phyloP scores from a whole-genome alignment of 2,329 filamentous ascomycete genomes.

The Fusarium armeniacum region DNA sequence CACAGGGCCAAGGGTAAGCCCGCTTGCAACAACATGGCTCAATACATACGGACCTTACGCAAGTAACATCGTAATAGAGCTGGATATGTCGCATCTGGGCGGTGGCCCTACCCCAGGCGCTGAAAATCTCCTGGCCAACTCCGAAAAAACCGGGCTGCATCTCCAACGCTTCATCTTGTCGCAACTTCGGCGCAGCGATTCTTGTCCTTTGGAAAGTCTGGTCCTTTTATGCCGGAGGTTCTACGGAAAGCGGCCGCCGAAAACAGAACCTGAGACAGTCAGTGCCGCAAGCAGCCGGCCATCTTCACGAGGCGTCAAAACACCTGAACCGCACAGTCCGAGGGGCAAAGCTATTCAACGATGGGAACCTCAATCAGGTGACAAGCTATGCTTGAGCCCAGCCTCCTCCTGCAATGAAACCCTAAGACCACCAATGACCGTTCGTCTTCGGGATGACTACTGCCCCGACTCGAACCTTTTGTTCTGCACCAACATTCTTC shows the following conservation, averaged over 20 bases:
- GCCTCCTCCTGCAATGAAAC: neutral
- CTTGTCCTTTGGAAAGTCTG: constrained; percentile 49
- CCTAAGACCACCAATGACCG: neutral
- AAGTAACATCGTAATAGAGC: constrained; percentile 56
- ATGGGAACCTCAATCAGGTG: neutral
- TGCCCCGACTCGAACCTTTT: constrained; percentile 52
- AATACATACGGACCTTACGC: constrained; percentile 55
- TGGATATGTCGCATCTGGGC: constrained; percentile 58
- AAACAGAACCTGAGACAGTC: neutral
- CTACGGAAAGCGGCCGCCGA: constrained; percentile 45
- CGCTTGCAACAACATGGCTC: constrained; percentile 55
- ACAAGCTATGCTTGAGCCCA: constrained; percentile 1
- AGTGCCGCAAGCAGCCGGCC: constrained; percentile 29
- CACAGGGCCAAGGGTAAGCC: constrained; percentile 51
- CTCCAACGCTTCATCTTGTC: constrained; percentile 50
- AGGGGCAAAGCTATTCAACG: neutral
- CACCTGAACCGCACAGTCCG: constrained; percentile 24
- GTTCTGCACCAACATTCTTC: constrained; percentile 52
- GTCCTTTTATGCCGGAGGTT: constrained; percentile 56
- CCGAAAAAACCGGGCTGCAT: constrained; percentile 46
- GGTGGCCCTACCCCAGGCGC: constrained; percentile 51
- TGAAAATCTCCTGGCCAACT: constrained; percentile 41
- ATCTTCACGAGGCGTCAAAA: constrained; percentile 18
- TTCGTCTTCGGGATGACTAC: constrained; percentile 36
- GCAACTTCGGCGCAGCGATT: constrained; percentile 42